These are phyloP conservation scores for Saprolegnia diclina DNA, from an alignment of 352 stramenopile species.

Conservation along the genomic window DNA sequence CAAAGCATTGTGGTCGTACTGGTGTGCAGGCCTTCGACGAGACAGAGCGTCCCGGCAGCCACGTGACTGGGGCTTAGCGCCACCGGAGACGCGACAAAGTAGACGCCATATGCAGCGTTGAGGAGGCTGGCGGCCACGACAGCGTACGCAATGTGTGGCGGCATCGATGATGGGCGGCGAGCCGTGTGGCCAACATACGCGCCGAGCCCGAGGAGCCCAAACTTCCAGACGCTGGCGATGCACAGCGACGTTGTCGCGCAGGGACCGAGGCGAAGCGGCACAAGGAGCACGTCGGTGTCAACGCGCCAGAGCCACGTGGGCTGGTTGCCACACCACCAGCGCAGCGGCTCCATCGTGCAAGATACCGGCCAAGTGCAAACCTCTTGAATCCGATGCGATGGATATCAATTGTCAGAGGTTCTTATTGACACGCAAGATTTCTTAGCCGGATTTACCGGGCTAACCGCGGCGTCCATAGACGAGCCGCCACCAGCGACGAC, in stretches of 20 bases:
- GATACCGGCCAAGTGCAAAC: background rate
- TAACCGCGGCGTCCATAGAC: background rate
- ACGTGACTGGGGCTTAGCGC: slow-evolving; percentile 21
- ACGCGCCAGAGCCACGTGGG: background rate
- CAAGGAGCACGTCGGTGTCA: background rate
- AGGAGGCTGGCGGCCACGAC: background rate
- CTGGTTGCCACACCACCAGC: background rate
- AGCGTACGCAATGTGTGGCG: background rate
- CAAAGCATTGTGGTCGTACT: slow-evolving; percentile 4
- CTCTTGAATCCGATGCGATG: background rate
- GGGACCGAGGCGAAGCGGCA: background rate
- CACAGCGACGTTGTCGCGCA: background rate
- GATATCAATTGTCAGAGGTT: background rate
- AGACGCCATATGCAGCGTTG: background rate
- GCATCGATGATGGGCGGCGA: background rate
- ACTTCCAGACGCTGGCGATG: background rate
- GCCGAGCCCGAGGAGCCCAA: slow-evolving; percentile 4
- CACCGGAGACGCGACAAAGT: background rate
- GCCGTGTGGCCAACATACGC: background rate
- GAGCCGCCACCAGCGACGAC: background rate
- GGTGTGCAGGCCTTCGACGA: slow-evolving; percentile 20
- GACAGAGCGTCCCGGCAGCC: slow-evolving; percentile 20
- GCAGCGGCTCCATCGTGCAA: background rate
- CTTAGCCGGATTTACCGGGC: no score
- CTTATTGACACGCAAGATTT: background rate